A percentile compares a stretch with the other conserved stretches of the same genome.
Evolutionary conservation across 805 yeast species (phyloP).

Genomic region (Nadsonia fulvescens): DNA sequence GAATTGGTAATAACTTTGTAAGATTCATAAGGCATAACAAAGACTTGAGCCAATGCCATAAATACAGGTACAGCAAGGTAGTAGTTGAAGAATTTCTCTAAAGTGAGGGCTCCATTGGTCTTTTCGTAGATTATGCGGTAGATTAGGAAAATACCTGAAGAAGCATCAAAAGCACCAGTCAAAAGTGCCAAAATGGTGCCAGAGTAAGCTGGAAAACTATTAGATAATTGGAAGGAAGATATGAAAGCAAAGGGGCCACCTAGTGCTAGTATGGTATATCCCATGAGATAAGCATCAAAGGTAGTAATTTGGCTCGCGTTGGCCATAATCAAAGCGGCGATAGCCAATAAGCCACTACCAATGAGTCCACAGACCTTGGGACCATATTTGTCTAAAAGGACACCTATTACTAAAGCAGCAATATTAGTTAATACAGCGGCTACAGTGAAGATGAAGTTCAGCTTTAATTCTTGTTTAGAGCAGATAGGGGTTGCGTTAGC

Average conservation of each 20-base stretch:
- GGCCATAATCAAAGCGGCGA: constrained; percentile 35
- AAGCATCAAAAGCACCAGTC: constrained; percentile 89
- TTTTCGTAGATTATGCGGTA: constrained; percentile 51
- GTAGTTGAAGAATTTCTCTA: constrained; percentile 42
- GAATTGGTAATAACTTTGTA: too few relatives aligned
- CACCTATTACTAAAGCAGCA: constrained; percentile 68
- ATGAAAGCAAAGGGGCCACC: constrained; percentile 93
- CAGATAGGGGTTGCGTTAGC: constrained; percentile 24
- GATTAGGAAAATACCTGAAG: constrained; percentile 68
- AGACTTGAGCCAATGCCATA: constrained; percentile 52
- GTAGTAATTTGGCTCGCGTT: constrained; percentile 19
- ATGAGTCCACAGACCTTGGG: constrained; percentile 63
- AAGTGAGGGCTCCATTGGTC: constrained; percentile 19
- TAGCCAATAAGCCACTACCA: constrained; percentile 38
- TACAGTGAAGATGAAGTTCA: constrained; percentile 66
- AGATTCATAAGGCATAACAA: constrained; percentile 64
- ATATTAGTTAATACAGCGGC: constrained; percentile 81
- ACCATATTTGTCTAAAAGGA: constrained; percentile 59
- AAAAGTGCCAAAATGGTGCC: constrained; percentile 67
- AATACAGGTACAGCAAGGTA: constrained; percentile 66
- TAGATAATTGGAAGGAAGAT: constrained; percentile 77
- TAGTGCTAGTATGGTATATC: constrained; percentile 60
- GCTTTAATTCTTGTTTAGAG: constrained; percentile 60
- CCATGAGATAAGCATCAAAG: constrained; percentile 52
- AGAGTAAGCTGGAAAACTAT: constrained; percentile 65